Conservation (phyloP, 2,329 filamentous ascomycete species). For the Magnaporthiopsis incrustans region DNA sequence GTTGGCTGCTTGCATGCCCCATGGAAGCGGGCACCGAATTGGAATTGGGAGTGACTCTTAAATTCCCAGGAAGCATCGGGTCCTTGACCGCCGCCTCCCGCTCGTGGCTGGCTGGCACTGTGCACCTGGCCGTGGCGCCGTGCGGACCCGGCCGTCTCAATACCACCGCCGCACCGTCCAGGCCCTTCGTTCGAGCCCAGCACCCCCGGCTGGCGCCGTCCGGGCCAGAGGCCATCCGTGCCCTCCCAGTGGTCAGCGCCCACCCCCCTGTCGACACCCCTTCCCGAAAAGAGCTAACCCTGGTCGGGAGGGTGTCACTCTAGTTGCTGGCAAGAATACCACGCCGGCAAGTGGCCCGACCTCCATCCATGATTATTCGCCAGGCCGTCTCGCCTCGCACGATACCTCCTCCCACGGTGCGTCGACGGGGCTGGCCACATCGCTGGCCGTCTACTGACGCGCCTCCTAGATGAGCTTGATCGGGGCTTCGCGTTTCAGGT, state of each 20-base stretch:
- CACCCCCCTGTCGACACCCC: neutral
- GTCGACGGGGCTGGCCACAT: constrained; percentile 12
- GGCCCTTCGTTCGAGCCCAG: neutral
- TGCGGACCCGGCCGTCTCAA: too few species aligned
- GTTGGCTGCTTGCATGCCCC: neutral
- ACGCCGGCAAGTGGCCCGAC: too few species aligned
- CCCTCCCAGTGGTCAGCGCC: neutral
- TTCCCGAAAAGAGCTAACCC: neutral
- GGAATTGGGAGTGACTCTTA: neutral
- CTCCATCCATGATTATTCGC: neutral
- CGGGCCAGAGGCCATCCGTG: neutral
- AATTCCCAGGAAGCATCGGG: neutral
- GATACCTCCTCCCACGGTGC: neutral
- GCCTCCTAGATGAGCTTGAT: constrained; percentile 10
- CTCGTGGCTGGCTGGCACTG: neutral
- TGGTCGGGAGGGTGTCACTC: neutral
- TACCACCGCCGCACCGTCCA: too few species aligned
- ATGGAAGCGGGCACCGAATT: too few species aligned
- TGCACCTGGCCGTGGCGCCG: too few species aligned
- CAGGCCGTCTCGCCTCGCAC: neutral
- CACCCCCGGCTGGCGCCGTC: neutral
- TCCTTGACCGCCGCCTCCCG: neutral
- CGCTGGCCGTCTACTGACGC: constrained; percentile 11
- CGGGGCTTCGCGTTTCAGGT: constrained; percentile 22
- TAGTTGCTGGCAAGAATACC: neutral